Base-by-base conservation (phyloP, 2,329 filamentous ascomycete species). In the Sclerotinia borealis region DNA sequence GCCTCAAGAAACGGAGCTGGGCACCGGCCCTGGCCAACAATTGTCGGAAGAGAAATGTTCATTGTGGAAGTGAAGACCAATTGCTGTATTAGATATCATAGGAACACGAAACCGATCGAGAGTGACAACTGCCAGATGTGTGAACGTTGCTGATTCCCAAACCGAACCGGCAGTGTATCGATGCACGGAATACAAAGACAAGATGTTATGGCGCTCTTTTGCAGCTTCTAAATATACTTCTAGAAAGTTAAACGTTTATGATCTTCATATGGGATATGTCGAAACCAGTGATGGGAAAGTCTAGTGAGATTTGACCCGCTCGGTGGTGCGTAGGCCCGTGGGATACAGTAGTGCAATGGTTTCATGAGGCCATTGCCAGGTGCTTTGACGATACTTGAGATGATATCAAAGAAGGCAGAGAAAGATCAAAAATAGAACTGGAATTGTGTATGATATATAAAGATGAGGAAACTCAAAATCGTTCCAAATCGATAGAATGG, bases 1-100 rank as follows among this genome's bases (percentile, higher is more conserved):
- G 82, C 81, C 73, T 90, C 85, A 66, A 87, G 81, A 72, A 95
- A 93, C 6, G 91, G 91, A 59, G 80, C 68, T 19, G 85, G 83
- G 75, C 91, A 96, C 22, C 51, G 34, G 8, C 51, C 41, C 51
- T 55, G 49, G 41, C 52, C 43, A 25, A 37, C 64, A 67, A n/a
- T 63, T 62, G 7, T 61, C 39, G 31, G 63, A 31, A 52, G 17
- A 62, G 27, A 68, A 66, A 61, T 13, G 19, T 43, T 67, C 63
- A 63, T 66, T 27, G 31, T 59, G 31, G n/a, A 43, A 27, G 37
- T 9, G 17, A 43, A 43, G 27, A 49, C 62, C 45, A 59, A 59
- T 11, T 25, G 29, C 22, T 27, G 54, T 17, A 13, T 27, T 11
- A n/a, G 49, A 59, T 48, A 29, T 19, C 25, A 27, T 34, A 49